Evolutionary conservation across 2,329 filamentous ascomycete genomes (phyloP), one percentile per base, ranked within the genome.

Genomic region (Shiraia sp.): DNA sequence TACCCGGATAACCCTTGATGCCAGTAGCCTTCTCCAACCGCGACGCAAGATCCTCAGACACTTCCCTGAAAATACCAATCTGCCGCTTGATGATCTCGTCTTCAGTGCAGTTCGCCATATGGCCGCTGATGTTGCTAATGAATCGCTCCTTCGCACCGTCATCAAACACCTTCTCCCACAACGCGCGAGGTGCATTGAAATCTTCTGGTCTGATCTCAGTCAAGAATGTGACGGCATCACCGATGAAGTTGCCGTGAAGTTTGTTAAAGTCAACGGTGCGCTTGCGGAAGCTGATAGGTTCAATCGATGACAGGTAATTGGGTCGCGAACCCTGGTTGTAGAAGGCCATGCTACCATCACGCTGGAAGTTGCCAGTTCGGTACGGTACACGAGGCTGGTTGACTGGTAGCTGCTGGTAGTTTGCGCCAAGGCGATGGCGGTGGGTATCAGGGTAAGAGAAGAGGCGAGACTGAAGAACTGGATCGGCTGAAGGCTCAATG

Each of bases 371-470:
- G 55, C 71, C 74, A 33, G 79, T 72, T 4, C 74, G 45, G 71
- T 86, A 76, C 76, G 75, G 80, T 76, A 70, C 73, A 73, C 73
- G 71, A 59, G 73, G 67, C 72, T 74, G 54, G 69, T 77, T 69
- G 45, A 81, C 74, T 0, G 79, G 79, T 2, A 82, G 65, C 57
- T 82, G 79, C 58, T 82, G 78, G 60, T 81, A 82, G 67, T 82
- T 82, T 50, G 71, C 72, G 19, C 79, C 79, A 14, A 82, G 62
- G 17, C 79, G 75, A 64, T 81, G 77, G 43, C 78, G 77, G 58
- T 82, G 79, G 3, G 79, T 83, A 59, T 88, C 84, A 9, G 82
- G 80, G 70, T 87, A 87, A 1, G 83, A 86, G 75, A 87, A 87
- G 28, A 87, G 75, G 41, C 85, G 82, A 27, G 79, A 80, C 66